These are phyloP conservation scores for Diplodia corticola DNA, from an alignment of 2,329 filamentous ascomycete species.

Conservation along the genomic window DNA sequence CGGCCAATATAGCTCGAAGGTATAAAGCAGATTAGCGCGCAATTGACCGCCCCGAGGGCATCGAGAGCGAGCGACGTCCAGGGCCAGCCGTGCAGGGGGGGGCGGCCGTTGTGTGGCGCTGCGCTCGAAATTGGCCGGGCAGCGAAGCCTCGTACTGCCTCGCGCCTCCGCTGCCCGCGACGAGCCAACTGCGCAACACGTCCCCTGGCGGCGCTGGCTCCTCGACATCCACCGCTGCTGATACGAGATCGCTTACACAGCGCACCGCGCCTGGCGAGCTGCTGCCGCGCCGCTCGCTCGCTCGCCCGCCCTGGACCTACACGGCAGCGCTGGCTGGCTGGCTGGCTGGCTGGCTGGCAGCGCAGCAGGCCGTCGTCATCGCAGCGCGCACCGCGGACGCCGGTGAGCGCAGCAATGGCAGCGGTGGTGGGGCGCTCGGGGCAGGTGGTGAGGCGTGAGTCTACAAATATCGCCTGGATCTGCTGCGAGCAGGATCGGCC, in stretches of 20 bases:
- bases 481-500: constrained; percentile 18
- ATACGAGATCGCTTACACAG: constrained; percentile 22
- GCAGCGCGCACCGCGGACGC: neutral
- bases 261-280: neutral
- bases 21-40: constrained; percentile 31
- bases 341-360: too few species aligned
- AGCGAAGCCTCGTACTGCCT: constrained; percentile 2
- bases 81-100: constrained; percentile 33
- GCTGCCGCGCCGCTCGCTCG: neutral
- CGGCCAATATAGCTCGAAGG: constrained; percentile 24
- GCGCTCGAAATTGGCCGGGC: constrained; percentile 20
- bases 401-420: constrained; percentile 7
- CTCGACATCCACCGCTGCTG: neutral
- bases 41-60: constrained; percentile 34
- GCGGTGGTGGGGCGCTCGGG: constrained; percentile 1
- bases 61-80: constrained; percentile 35
- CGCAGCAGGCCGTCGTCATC: neutral
- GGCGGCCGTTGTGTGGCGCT: constrained; percentile 25
- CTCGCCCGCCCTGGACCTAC: too few species aligned
- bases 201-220: constrained; percentile 21
- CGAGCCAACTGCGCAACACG: constrained; percentile 25
- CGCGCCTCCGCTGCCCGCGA: constrained; percentile 37
- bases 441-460: constrained; percentile 11
- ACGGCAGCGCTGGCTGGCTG: too few species aligned
- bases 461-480: constrained; percentile 21